These are phyloP conservation scores for Amauroascus verrucosus DNA, from an alignment of 2,329 filamentous ascomycete genomes.

Conservation along the genomic window DNA sequence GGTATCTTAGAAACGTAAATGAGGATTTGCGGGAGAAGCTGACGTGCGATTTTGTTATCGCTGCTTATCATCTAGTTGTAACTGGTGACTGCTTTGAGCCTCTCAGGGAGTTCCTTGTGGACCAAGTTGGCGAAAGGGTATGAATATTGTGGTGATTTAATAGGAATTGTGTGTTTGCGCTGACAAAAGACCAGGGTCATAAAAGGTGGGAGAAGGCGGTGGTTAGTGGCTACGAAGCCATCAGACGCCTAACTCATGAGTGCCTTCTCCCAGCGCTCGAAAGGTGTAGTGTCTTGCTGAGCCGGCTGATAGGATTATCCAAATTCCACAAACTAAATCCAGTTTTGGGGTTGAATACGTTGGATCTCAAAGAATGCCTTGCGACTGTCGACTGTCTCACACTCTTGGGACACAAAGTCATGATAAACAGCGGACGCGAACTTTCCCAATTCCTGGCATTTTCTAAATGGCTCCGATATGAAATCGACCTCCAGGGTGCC, in stretches of 20 bases:
- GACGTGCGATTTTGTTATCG: slow-evolving; percentile 58
- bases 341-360: slow-evolving; percentile 55
- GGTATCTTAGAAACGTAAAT: slow-evolving; percentile 68
- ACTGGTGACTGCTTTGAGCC: slow-evolving; percentile 69
- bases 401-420: slow-evolving; percentile 61
- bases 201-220: slow-evolving; percentile 93
- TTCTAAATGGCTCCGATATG: slow-evolving; percentile 70
- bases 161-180: not conserved
- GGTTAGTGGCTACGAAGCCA: slow-evolving; percentile 61
- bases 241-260: slow-evolving; percentile 70
- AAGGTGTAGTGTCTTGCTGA: slow-evolving; percentile 68
- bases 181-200: slow-evolving; percentile 52
- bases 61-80: slow-evolving; percentile 71
- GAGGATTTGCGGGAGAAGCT: slow-evolving; percentile 60
- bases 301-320: slow-evolving; percentile 71
- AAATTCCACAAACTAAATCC: slow-evolving; percentile 61
- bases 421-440: slow-evolving; percentile 64
- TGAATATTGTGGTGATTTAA: slow-evolving; percentile 21
- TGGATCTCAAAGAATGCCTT: slow-evolving; percentile 50
- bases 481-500: slow-evolving; percentile 67
- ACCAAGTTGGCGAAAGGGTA: slow-evolving; percentile 70
- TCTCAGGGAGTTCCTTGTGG: slow-evolving; percentile 78
- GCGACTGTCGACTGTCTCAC: slow-evolving; percentile 67
- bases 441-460: slow-evolving; percentile 67
- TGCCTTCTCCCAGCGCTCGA: slow-evolving; percentile 83